Evolutionary conservation across 345 rosid genomes (phyloP), one percentile per base, ranked within the genome.

Genomic region (Ceriops zippeliana): DNA sequence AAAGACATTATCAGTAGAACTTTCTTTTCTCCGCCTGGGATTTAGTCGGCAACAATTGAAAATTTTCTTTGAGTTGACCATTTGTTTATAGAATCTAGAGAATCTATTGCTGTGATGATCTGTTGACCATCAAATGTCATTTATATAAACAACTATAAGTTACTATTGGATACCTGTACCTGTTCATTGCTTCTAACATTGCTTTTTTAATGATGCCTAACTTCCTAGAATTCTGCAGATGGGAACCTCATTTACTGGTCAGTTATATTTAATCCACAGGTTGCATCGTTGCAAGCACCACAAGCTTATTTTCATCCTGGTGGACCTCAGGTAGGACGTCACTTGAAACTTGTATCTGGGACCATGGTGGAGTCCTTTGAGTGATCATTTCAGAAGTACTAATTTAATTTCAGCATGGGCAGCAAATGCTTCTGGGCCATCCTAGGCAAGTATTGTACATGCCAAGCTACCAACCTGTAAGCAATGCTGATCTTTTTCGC

Each of bases 381-480:
- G 35, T 27, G 28, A 17, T 65, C 22, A 9, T 60, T 49, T 67
- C 51, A 22, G 35, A 70, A 61, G 69, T 70, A 58, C 63, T 70
- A 32, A 21, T 69, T 27, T 64, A 28, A 62, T 68, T 78, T 78
- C 87, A 81, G 90, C 84, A 84, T 75, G 87, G 96, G 68, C 91
- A 83, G 73, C 90, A 83, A 72, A 80, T 85, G 85, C 77, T 87
- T 66, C 61, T 76, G 63, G 85, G 89, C 68, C 96, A 88, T 61
- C 83, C 80, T 54, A 86, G 91, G 73, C 92, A 82, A 46, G 76
- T 85, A 24, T 68, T 79, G 73, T 93, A 89, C 85, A 76, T 84
- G 86, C 84, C 82, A 9, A 70, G 75, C 80, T 85, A 83, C 84
- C 93, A 81, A 71, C 95, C 89, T 76, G 96, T 91, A 80, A 87